Conservation (phyloP, 352 stramenopile species). For the Aphanomyces invadans region DNA sequence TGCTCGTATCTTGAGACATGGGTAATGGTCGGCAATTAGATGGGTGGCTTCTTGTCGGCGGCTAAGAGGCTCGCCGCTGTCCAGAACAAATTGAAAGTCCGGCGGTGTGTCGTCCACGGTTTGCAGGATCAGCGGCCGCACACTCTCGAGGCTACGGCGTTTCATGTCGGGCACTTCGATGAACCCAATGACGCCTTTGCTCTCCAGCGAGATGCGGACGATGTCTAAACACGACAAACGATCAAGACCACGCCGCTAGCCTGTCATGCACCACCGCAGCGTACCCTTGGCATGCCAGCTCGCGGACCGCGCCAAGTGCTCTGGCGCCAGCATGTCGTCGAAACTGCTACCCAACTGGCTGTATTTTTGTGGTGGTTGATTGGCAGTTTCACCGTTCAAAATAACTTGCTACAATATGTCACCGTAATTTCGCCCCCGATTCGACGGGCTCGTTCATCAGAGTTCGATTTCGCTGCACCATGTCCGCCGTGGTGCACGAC, state of each 20-base stretch:
- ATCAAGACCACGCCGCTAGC: background rate
- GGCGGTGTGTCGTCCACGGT: constrained; percentile 56
- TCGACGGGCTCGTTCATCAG: too few relatives aligned
- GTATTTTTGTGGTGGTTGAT: background rate
- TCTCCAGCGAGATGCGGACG: constrained; percentile 54
- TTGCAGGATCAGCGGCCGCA: constrained; percentile 50
- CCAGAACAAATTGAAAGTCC: constrained; percentile 68
- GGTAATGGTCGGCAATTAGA: constrained; percentile 52
- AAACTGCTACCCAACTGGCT: background rate
- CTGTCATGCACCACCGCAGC: background rate
- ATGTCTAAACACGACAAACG: constrained; percentile 32
- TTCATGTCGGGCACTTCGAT: constrained; percentile 64
- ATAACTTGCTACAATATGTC: too few relatives aligned
- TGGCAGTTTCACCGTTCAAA: constrained; percentile 2
- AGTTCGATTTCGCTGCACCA: too few relatives aligned
- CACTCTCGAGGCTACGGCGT: constrained; percentile 37
- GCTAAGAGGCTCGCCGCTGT: constrained; percentile 53
- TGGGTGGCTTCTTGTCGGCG: constrained; percentile 49
- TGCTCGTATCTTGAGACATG: constrained; percentile 63
- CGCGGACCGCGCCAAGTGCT: background rate
- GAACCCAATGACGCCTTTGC: constrained; percentile 56
- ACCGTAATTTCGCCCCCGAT: too few relatives aligned
- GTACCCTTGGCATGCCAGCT: constrained; percentile 3
- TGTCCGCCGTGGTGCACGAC: background rate
- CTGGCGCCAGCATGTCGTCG: constrained; percentile 8